A percentile compares a stretch with the other conserved stretches of the same genome.
phyloP scores from a whole-genome alignment of 257 asterid genomes.

The Salvia hispanica region DNA sequence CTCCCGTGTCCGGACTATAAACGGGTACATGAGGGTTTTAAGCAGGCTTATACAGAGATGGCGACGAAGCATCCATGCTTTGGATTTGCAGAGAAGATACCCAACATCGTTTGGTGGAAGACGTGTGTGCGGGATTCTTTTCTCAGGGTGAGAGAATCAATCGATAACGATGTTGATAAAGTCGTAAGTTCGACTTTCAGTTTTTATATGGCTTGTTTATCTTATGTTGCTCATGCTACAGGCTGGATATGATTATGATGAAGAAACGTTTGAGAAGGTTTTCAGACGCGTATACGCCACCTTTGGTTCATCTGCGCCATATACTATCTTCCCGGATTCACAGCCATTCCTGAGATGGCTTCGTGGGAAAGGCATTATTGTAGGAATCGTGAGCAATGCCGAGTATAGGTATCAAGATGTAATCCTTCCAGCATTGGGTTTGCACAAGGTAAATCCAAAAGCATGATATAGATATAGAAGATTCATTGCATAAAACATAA shows the following conservation, averaged over 20 bases:
- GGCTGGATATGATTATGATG: constrained; percentile 98
- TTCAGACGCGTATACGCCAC: constrained; percentile 85
- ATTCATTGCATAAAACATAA: not conserved
- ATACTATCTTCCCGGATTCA: constrained; percentile 74
- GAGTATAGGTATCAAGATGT: constrained; percentile 91
- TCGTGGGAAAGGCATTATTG: constrained; percentile 59
- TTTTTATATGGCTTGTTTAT: constrained; percentile 18
- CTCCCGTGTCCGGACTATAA: constrained; percentile 94
- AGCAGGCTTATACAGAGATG: constrained; percentile 85
- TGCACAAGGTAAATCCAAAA: constrained; percentile 57
- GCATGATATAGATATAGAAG: not conserved
- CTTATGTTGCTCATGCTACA: constrained; percentile 37
- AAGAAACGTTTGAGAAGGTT: constrained; percentile 85
- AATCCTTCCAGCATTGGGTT: constrained; percentile 89
- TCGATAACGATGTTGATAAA: not conserved
- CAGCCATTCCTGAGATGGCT: constrained; percentile 86
- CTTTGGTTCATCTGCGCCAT: constrained; percentile 95
- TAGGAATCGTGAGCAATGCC: constrained; percentile 90
- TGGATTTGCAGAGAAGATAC: constrained; percentile 84
- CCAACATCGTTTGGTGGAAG: constrained; percentile 96
- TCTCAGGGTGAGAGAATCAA: constrained; percentile 62
- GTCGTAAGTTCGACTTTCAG: not conserved
- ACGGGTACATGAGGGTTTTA: constrained; percentile 90
- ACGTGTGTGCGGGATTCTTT: constrained; percentile 89
- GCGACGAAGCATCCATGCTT: constrained; percentile 91